phyloP scores from a whole-genome alignment of 2,329 filamentous ascomycete genomes.

The Tolypocladium amazonense region DNA sequence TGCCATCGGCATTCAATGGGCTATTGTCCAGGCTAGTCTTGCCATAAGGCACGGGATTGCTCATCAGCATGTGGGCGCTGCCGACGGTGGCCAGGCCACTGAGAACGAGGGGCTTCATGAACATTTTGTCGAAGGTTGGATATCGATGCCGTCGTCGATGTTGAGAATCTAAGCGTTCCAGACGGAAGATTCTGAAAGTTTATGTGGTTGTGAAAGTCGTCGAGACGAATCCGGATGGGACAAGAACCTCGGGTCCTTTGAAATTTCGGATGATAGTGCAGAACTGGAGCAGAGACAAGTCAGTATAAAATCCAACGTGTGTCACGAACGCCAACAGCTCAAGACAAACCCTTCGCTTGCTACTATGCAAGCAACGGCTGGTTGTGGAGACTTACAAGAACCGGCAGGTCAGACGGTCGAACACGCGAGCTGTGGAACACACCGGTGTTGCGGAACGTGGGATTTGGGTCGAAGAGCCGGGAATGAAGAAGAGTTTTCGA shows the following conservation, averaged over 20 bases:
- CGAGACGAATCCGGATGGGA: slow-evolving; percentile 8
- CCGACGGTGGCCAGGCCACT: slow-evolving; percentile 48
- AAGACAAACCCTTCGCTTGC: background rate
- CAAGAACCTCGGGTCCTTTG: background rate
- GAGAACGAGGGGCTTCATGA: slow-evolving; percentile 35
- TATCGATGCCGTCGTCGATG: background rate
- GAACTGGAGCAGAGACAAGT: background rate
- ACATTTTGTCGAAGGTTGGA: slow-evolving; percentile 30
- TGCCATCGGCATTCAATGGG: slow-evolving; percentile 50
- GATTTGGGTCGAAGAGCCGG: slow-evolving; percentile 7
- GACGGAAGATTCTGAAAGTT: slow-evolving; percentile 15
- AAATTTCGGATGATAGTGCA: background rate
- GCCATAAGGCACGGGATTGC: slow-evolving; percentile 53
- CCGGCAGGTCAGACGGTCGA: background rate
- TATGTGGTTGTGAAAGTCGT: slow-evolving; percentile 11
- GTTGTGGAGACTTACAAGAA: background rate
- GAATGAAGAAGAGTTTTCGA: slow-evolving; percentile 11
- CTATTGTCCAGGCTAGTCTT: slow-evolving; percentile 36
- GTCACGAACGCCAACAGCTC: background rate
- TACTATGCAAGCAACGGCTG: background rate
- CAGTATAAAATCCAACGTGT: background rate
- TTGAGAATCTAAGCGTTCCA: slow-evolving; percentile 16
- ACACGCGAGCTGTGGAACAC: background rate
- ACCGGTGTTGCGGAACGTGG: slow-evolving; percentile 5
- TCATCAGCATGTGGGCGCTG: slow-evolving; percentile 70